Conservation (phyloP, 106 monocot species). For the Dioscorea dumetorum region DNA sequence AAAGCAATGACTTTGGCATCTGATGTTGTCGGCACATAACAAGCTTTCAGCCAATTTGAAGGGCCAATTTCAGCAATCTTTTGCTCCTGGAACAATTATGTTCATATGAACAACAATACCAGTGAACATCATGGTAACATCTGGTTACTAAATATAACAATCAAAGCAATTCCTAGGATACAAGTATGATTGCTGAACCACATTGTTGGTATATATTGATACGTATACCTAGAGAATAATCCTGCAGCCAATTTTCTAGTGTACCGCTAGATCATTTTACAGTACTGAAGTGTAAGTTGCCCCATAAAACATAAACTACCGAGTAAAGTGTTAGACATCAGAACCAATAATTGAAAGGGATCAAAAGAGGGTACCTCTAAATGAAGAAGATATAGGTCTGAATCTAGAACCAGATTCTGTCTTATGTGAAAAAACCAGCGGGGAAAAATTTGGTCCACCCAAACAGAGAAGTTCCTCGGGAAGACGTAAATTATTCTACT, state of each 20-base stretch:
- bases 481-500: slow-evolving; percentile 77
- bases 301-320: neutral
- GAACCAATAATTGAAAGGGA: neutral
- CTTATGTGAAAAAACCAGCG: slow-evolving; percentile 73
- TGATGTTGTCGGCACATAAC: slow-evolving; percentile 91
- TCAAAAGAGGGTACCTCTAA: slow-evolving; percentile 40
- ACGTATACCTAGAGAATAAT: no score
- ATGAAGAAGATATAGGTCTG: slow-evolving; percentile 86
- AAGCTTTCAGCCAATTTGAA: slow-evolving; percentile 83
- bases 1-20: slow-evolving; percentile 74
- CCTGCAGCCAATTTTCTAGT: no score
- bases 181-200: no score
- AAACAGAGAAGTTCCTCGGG: slow-evolving; percentile 65
- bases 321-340: neutral
- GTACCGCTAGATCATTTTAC: no score
- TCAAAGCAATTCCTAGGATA: no score
- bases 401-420: slow-evolving; percentile 82
- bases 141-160: no score
- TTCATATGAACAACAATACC: no score
- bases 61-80: slow-evolving; percentile 59
- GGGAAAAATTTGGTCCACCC: slow-evolving; percentile 59
- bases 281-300: neutral
- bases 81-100: slow-evolving; percentile 39
- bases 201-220: no score
- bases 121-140: no score